Base-by-base conservation (phyloP, 345 rosid genomes). In the Camelina laxa region DNA sequence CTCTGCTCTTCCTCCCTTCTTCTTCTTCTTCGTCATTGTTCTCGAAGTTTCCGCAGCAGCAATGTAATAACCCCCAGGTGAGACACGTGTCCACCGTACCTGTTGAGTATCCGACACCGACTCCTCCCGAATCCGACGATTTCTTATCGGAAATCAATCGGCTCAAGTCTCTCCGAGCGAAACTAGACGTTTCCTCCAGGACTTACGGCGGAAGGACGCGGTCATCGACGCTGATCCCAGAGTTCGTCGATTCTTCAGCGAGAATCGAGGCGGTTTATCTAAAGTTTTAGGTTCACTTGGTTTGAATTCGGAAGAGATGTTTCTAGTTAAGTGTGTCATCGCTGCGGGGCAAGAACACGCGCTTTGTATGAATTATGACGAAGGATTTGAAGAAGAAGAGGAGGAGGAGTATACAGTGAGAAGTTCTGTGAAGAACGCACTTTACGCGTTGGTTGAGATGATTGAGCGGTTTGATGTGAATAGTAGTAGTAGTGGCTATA, bases 341-440 rank as follows among this genome's bases (percentile, higher is more conserved):
- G 97, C 96, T 0, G 87, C 91, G 21, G 97, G 97, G 60, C 97
- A 94, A 72, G 86, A 85, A 75, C 96, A 94, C 39, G 95, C 91
- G 57, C 77, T 94, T 1, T 72, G 56, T 49, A 21, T 83, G 21
- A 84, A 84, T 21, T 59, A 65, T 12, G 85, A 77, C 27, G 76
- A 79, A 75, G 49, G 54, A 67, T 74, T 77, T 22, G 76, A 11
- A 56, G 79, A 60, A 64, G 73, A 66, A 1, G 68, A 72, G n/a
- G 76, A 72, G n/a, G 76, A 83, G 61, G 82, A 33, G 73, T 73
- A 67, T 82, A 67, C 82, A 21, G 74, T 60, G 21, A 82, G 86
- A 80, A 81, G 75, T 48, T 74, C 88, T 9, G 60, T 93, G 75
- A 93, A 91, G 82, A 79, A 36, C 16, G 95, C 89, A 59, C 85